Evolutionary conservation across 2,329 filamentous ascomycete genomes (phyloP).

Genomic region (Talaromyces albobiverticillius): DNA sequence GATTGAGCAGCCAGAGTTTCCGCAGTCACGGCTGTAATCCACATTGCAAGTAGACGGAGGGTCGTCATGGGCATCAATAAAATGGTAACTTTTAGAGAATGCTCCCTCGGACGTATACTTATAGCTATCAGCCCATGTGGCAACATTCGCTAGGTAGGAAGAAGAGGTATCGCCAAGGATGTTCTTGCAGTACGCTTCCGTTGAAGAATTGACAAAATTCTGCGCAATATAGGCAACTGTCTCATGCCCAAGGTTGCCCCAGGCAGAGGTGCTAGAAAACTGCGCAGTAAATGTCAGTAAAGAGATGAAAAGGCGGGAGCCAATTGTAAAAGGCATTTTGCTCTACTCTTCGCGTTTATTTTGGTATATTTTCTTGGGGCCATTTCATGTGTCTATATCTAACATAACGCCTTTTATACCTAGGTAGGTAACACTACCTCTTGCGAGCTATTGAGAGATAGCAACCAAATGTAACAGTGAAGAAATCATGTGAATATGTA

Average conservation of each 20-base stretch:
- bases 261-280: slow-evolving; percentile 34
- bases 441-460: too few species aligned
- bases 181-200: slow-evolving; percentile 44
- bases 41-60: slow-evolving; percentile 49
- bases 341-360: too few species aligned
- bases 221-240: slow-evolving; percentile 56
- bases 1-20: slow-evolving; percentile 49
- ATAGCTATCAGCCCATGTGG: slow-evolving; percentile 55
- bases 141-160: slow-evolving; percentile 50
- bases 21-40: slow-evolving; percentile 52
- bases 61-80: slow-evolving; percentile 50
- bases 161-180: slow-evolving; percentile 44
- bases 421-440: too few species aligned
- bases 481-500: too few species aligned
- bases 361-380: too few species aligned
- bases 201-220: slow-evolving; percentile 45
- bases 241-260: slow-evolving; percentile 54
- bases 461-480: too few species aligned
- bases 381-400: too few species aligned
- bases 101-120: slow-evolving; percentile 47
- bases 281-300: not conserved
- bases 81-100: slow-evolving; percentile 51
- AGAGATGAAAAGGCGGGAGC: not conserved
- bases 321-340: not conserved
- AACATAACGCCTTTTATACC: too few species aligned